Evolutionary conservation across 805 yeast genomes (phyloP).

Genomic region (Sungouiella blattae): DNA sequence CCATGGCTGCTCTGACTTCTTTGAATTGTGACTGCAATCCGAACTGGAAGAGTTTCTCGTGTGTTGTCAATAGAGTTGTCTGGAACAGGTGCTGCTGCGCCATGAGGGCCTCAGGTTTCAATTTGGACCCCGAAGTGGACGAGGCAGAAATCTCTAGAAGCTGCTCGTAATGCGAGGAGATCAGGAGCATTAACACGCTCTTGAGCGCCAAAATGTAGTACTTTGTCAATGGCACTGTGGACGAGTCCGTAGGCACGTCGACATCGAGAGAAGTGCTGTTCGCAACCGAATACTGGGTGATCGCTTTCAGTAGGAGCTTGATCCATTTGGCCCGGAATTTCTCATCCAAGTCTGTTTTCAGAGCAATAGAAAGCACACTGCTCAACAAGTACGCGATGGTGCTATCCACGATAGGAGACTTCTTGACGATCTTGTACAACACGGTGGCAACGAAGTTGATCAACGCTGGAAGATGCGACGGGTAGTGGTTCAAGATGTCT

Average conservation of each 20-base stretch:
- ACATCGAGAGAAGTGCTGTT: conserved; percentile 10
- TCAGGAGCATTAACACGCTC: conserved; percentile 30
- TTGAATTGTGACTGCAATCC: conserved; percentile 30
- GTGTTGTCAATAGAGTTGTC: conserved; percentile 20
- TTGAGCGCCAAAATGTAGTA: conserved; percentile 31
- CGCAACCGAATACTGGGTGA: conserved; percentile 16
- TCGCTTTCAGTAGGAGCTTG: conserved; percentile 29
- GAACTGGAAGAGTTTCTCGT: conserved; percentile 27
- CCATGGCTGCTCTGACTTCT: conserved; percentile 36
- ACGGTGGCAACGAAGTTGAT: conserved; percentile 31
- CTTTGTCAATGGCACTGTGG: conserved; percentile 26
- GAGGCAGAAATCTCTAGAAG: conserved; percentile 35
- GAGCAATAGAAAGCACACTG: conserved; percentile 30
- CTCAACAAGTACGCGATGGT: conserved; percentile 30
- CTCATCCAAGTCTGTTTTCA: conserved; percentile 38
- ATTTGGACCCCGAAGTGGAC: conserved; percentile 33
- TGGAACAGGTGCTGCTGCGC: conserved; percentile 38
- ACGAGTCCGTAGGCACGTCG: conserved; percentile 10
- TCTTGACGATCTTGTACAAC: conserved; percentile 38
- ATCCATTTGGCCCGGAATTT: conserved; percentile 34
- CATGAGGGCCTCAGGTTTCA: conserved; percentile 43
- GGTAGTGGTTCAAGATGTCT: conserved; percentile 36
- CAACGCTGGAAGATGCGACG: conserved; percentile 34
- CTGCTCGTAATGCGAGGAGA: conserved; percentile 34
- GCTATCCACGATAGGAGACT: conserved; percentile 22